Conservation (phyloP, 1,284 basidiomycete genomes). For the Cryptococcus maquisensis region DNA sequence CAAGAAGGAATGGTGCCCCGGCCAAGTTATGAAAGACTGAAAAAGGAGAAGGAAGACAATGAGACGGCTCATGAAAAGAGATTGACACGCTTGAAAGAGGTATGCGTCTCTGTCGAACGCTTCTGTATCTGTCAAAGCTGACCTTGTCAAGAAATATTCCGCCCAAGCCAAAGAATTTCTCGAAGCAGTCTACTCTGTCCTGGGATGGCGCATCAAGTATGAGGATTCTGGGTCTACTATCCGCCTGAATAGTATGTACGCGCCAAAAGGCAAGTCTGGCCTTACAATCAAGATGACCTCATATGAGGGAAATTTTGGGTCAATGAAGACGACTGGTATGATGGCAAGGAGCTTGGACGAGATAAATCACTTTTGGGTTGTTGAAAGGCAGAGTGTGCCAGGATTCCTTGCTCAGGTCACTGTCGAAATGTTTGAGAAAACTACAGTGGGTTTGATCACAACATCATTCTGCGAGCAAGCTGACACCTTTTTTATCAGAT, state of each 20-base stretch:
- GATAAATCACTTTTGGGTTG: conserved; percentile 53
- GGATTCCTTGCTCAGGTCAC: conserved; percentile 54
- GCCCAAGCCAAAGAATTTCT: conserved; percentile 55
- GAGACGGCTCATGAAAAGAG: conserved; percentile 53
- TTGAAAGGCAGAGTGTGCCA: conserved; percentile 52
- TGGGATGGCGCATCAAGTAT: conserved; percentile 56
- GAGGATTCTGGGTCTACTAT: conserved; percentile 54
- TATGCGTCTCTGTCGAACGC: conserved; percentile 15
- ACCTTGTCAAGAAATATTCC: conserved; percentile 45
- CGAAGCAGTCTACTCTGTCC: conserved; percentile 54
- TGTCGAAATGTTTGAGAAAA: conserved; percentile 52
- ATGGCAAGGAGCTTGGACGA: conserved; percentile 49
- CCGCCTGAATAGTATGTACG: conserved; percentile 55
- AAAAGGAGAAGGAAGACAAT: conserved; percentile 49
- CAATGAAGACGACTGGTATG: conserved; percentile 51
- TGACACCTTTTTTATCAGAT: conserved; percentile 17
- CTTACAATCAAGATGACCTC: conserved; percentile 50
- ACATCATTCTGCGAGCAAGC: not conserved
- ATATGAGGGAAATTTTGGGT: conserved; percentile 52
- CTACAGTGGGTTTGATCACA: conserved; percentile 33
- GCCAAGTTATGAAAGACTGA: conserved; percentile 49
- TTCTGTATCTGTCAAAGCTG: not conserved
- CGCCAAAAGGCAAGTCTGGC: conserved; percentile 52
- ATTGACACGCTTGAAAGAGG: conserved; percentile 52
- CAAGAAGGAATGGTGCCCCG: conserved; percentile 45